Conservation (phyloP, 2,329 filamentous ascomycete genomes). For the Exophiala sp. region DNA sequence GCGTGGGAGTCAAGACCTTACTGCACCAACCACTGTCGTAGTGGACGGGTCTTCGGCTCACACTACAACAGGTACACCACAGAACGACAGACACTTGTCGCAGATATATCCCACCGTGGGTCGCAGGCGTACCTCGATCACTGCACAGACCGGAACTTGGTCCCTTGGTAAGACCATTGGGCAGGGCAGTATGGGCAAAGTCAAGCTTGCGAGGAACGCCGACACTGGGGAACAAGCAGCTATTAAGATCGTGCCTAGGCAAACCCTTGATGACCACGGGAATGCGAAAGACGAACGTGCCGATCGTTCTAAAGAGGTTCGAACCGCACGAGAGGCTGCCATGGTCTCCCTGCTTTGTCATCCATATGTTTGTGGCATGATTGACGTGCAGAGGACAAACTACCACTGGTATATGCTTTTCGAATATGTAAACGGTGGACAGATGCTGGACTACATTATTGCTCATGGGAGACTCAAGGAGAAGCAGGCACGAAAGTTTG, state of each 20-base stretch:
- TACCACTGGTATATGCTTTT: constrained; percentile 99
- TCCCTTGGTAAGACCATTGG: constrained; percentile 94
- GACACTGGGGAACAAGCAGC: constrained; percentile 93
- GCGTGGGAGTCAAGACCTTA: constrained; percentile 44
- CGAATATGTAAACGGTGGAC: constrained; percentile 96
- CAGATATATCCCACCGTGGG: constrained; percentile 41
- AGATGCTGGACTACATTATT: constrained; percentile 99
- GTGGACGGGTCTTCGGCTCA: constrained; percentile 54
- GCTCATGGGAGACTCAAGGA: constrained; percentile 96
- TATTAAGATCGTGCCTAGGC: constrained; percentile 93
- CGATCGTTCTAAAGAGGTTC: constrained; percentile 93
- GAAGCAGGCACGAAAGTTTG: constrained; percentile 97
- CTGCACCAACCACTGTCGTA: constrained; percentile 47
- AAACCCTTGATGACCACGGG: constrained; percentile 78
- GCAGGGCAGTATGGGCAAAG: constrained; percentile 97
- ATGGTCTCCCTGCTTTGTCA: constrained; percentile 93
- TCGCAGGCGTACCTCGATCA: constrained; percentile 73
- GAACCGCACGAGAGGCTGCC: constrained; percentile 90
- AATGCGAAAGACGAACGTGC: constrained; percentile 75
- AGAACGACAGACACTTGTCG: constrained; percentile 47
- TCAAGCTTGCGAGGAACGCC: constrained; percentile 87
- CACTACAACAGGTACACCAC: constrained; percentile 40
- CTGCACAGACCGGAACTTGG: constrained; percentile 88
- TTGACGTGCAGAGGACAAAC: constrained; percentile 90
- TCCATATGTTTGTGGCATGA: constrained; percentile 92